Evolutionary conservation across 352 stramenopile species (phyloP), one percentile per base, ranked within the genome.

Genomic region (Globisporangium acanthophoron): DNA sequence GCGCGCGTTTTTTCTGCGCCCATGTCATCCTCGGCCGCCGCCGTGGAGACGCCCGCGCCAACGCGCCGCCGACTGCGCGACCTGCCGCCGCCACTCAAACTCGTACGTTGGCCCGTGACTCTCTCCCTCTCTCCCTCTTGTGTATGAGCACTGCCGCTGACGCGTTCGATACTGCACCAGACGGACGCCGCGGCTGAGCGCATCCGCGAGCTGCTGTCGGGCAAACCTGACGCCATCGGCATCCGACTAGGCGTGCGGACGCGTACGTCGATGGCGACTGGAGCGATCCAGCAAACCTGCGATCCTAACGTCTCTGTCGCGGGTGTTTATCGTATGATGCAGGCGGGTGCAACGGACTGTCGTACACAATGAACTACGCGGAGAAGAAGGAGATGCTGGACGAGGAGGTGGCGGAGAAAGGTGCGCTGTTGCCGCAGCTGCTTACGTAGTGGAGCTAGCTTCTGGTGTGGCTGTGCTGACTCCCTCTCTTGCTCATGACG

Each of bases 321-420:
- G 4, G 27, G 43, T 45, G 48, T 37, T 43, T 2, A 11, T 53
- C 11, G 50, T 40, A 13, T 31, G 11, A 39, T 21, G 35, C 56
- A 92, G 82, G 96, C 52, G 97, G 97, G 27, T 99, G 97, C 79
- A 99, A 99, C 75, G 97, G 97, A 0, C 67, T 99, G 21, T 98
- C 91, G 31, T 99, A 99, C 75, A 99, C 97, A 16, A 93, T 99
- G 72, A 99, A 99, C 76, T 99, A 99, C 74, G 97, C 96, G 16
- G 92, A 96, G 55, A 95, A 98, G 71, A 93, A 96, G 62, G 86
- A 96, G 51, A 89, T 90, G 49, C 76, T 97, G 55, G 94, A 99
- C 71, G 89, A 98, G 62, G 89, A 97, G 76, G 95, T 98, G 66
- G 76, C 69, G 56, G 87, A 94, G 58, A 92, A 92, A 64, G 85